Evolutionary conservation across 2,329 filamentous ascomycete species (phyloP), one percentile per base, ranked within the genome.

Genomic region (Conoideocrella luteorostrata): DNA sequence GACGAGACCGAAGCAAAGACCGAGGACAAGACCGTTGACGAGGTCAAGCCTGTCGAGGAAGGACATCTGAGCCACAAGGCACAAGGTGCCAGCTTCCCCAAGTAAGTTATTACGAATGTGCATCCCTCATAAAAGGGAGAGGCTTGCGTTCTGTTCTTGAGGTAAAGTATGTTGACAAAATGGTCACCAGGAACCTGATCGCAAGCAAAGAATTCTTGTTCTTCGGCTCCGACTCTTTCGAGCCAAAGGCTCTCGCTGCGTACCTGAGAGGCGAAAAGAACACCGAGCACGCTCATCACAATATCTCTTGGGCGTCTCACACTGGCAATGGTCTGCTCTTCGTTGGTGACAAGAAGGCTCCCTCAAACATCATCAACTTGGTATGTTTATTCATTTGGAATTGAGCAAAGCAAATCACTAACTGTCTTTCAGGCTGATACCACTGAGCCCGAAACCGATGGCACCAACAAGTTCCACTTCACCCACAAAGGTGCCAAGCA

Each of bases 271-370:
- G 81, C 59, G 89, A 95, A 78, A 96, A 96, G 83, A 75, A 83
- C 45, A 75, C 82, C 43, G 75, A 77, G 49, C 67, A 83, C 53
- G 84, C 86, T 49, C 84, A 94, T 71, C 77, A 86, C 53, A 84
- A 85, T 56, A 84, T 82, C 55, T 86, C 93, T 28, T 96, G 93
- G 88, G 88, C 91, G 51, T 82, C 82, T 55, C 82, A 95, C 75
- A 96, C 91, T 47, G 91, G 91, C 66, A 95, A 95, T 76, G 93
- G 93, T 61, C 84, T 97, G 17, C 75, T 97, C 33, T 95, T 94
- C 77, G 86, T 88, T 68, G 84, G 85, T 59, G 86, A 95, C 70
- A 95, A 94, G 80, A 74, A 79, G 52, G 77, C 78, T 47, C 90
- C 91, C 48, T 75, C 82, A 55, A 85, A 88, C 59, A 82, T 93